Conservation (phyloP, 202 grass and related monocot genomes). For the Digitaria exilis region DNA sequence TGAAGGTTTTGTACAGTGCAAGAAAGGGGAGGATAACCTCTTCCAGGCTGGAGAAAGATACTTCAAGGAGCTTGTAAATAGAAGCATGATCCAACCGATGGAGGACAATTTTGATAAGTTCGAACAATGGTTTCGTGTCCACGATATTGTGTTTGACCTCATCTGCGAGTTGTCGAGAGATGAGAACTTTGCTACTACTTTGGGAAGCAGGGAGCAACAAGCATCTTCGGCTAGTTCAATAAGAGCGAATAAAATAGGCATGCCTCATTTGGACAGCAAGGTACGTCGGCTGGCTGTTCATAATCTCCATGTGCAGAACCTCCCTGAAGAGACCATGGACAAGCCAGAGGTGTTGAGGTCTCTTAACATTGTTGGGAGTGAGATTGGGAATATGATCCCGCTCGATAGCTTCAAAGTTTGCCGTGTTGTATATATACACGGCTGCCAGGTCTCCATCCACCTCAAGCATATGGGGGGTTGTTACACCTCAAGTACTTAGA, state of each 20-base stretch:
- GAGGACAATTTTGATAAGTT: accelerated
- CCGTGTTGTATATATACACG: background rate
- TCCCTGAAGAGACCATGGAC: background rate
- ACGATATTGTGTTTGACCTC: slow-evolving; percentile 4
- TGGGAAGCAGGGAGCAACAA: background rate
- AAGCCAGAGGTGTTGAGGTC: background rate
- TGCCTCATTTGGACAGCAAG: background rate
- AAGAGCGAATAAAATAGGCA: background rate
- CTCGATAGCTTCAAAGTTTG: background rate
- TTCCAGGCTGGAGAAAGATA: background rate
- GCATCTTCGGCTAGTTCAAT: background rate
- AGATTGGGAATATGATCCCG: background rate
- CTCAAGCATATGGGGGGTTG: background rate
- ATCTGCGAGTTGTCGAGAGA: background rate
- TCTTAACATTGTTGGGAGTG: background rate
- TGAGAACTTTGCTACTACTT: background rate
- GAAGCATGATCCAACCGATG: background rate
- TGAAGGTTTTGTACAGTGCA: background rate
- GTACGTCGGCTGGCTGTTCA: background rate
- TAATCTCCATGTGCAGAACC: background rate
- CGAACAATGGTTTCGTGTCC: background rate
- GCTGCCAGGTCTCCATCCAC: accelerated
- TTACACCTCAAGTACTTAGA: background rate
- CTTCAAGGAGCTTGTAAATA: background rate
- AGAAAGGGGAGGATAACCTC: background rate